A percentile compares a stretch with the other conserved stretches of the same genome.
Conservation (phyloP, 176 grass and related monocot species). For the Poa annua region DNA sequence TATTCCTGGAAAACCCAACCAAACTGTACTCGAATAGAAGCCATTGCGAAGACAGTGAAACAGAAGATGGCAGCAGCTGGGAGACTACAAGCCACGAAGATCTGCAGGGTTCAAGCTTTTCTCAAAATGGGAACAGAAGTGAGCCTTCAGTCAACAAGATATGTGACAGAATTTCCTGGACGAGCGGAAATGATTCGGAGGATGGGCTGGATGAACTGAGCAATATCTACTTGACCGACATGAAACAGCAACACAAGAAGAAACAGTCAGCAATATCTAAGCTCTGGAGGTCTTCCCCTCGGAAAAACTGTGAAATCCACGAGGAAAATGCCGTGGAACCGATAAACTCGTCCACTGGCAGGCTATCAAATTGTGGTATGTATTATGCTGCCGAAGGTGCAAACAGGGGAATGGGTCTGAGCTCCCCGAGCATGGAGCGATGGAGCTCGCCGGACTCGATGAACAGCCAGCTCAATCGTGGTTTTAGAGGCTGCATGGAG, state of each 20-base stretch:
- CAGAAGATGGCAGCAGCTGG: constrained; percentile 75
- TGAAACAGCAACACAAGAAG: constrained; percentile 59
- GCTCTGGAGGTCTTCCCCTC: constrained; percentile 71
- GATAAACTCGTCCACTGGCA: constrained; percentile 26
- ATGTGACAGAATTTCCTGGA: constrained; percentile 53
- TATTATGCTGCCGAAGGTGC: constrained; percentile 48
- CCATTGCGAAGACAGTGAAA: constrained; percentile 54
- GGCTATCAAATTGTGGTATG: constrained; percentile 43
- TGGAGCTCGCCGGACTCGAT: constrained; percentile 79
- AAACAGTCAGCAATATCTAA: constrained; percentile 75
- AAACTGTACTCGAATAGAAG: constrained; percentile 55
- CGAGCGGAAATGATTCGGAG: constrained; percentile 43
- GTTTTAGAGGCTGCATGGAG: constrained; percentile 85
- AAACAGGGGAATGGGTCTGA: constrained; percentile 47
- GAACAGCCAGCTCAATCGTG: constrained; percentile 60
- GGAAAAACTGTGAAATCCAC: constrained; percentile 51
- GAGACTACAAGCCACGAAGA: constrained; percentile 78
- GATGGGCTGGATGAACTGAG: constrained; percentile 27
- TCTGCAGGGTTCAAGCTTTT: constrained; percentile 64
- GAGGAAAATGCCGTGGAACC: constrained; percentile 28
- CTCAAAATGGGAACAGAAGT: constrained; percentile 68
- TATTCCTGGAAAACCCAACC: constrained; percentile 60
- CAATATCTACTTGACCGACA: constrained; percentile 41
- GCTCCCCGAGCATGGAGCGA: constrained; percentile 54
- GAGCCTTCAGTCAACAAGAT: constrained; percentile 67